Percentiles rank a stretch among this genome's conserved stretches.
phyloP scores from a whole-genome alignment of 805 yeast genomes.

The Scheffersomyces stipitis region DNA sequence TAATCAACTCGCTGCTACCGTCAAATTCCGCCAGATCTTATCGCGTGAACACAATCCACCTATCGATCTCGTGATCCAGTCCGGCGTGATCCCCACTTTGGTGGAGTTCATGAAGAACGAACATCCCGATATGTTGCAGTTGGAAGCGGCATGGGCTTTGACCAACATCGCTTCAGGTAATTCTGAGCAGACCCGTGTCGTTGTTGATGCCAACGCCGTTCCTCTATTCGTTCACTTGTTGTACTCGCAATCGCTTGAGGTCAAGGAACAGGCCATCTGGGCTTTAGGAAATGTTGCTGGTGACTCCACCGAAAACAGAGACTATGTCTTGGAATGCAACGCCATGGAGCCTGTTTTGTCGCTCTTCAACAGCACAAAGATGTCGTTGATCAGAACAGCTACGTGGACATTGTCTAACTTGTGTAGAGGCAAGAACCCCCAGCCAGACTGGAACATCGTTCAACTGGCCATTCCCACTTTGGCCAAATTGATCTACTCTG shows the following conservation, averaged over 20 bases:
- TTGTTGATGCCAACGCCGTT: constrained; percentile 91
- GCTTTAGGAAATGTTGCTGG: constrained; percentile 99
- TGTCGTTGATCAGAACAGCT: constrained; percentile 91
- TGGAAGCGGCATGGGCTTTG: constrained; percentile 99
- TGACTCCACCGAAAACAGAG: constrained; percentile 88
- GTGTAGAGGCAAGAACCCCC: constrained; percentile 95
- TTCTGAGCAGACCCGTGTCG: constrained; percentile 84
- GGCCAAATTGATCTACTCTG: constrained; percentile 85
- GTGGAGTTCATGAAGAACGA: constrained; percentile 75
- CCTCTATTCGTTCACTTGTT: constrained; percentile 85
- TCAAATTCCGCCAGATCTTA: constrained; percentile 88
- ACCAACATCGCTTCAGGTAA: constrained; percentile 96
- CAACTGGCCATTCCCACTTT: constrained; percentile 87
- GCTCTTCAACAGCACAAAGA: constrained; percentile 76
- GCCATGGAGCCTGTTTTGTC: constrained; percentile 88
- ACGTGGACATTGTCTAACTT: constrained; percentile 97
- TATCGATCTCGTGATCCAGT: constrained; percentile 85
- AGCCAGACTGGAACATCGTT: constrained; percentile 91
- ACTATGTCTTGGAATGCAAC: constrained; percentile 76
- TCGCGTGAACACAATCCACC: constrained; percentile 97
- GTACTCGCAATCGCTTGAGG: constrained; percentile 80
- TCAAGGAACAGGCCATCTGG: constrained; percentile 98
- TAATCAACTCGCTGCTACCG: constrained; percentile 82
- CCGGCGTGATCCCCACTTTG: constrained; percentile 90
- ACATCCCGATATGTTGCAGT: constrained; percentile 84